Conservation (phyloP, 2,329 filamentous ascomycete species). For the Dactylonectria macrodidyma region DNA sequence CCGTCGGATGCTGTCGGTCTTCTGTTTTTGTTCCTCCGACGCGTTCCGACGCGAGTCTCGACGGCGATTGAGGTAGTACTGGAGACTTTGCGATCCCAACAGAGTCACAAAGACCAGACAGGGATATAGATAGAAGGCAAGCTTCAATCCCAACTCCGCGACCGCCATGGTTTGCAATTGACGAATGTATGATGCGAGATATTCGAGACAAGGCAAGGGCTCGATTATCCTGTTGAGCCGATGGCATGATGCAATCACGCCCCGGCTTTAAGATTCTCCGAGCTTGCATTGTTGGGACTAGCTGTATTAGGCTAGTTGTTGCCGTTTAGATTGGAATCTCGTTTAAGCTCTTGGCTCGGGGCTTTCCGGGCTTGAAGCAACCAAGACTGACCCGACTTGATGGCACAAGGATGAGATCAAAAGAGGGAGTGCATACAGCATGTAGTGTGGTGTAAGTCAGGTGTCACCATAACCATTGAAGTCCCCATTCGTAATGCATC, state of each 20-base stretch:
- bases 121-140: slow-evolving; percentile 60
- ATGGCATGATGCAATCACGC: slow-evolving; percentile 7
- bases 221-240: not conserved
- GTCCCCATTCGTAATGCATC: too few species aligned
- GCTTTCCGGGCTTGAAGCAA: too few species aligned
- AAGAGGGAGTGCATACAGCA: too few species aligned
- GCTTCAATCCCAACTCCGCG: slow-evolving; percentile 53
- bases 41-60: slow-evolving; percentile 45
- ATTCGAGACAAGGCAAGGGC: not conserved
- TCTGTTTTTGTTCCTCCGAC: slow-evolving; percentile 48
- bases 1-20: slow-evolving; percentile 46
- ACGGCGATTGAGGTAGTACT: slow-evolving; percentile 54
- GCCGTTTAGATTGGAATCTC: too few species aligned
- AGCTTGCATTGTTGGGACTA: not conserved
- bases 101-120: slow-evolving; percentile 56
- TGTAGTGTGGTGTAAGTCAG: too few species aligned
- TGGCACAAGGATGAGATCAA: too few species aligned
- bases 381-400: too few species aligned
- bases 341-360: too few species aligned
- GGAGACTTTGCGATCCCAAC: slow-evolving; percentile 54
- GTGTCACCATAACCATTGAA: too few species aligned
- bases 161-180: slow-evolving; percentile 49
- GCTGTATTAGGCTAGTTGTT: too few species aligned
- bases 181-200: not conserved
- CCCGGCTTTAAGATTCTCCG: slow-evolving; percentile 17